Conservation (phyloP, 2,329 filamentous ascomycete species). For the Bipolaris oryzae region DNA sequence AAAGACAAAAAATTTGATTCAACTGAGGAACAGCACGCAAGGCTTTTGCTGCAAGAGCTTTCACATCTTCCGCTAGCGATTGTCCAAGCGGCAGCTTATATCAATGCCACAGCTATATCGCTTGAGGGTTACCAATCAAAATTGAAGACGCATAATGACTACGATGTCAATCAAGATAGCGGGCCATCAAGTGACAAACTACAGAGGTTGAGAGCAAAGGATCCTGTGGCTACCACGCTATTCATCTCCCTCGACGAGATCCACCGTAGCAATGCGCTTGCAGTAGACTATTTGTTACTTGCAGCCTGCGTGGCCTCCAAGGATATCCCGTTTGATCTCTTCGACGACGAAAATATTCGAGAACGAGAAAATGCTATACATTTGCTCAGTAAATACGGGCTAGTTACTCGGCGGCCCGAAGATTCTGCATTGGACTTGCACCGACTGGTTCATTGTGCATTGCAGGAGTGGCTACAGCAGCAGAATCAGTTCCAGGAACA, state of each 20-base stretch:
- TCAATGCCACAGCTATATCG: neutral
- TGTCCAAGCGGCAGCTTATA: neutral
- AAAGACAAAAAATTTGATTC: neutral
- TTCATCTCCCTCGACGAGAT: neutral
- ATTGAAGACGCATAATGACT: neutral
- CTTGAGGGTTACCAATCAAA: neutral
- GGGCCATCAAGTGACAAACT: neutral
- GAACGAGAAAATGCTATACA: neutral
- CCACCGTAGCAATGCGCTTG: neutral
- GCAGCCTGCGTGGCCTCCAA: neutral
- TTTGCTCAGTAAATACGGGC: neutral
- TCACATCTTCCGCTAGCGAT: neutral
- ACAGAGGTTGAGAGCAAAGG: neutral
- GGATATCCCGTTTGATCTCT: neutral
- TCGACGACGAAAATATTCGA: neutral
- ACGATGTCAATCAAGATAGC: neutral
- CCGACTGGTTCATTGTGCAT: neutral
- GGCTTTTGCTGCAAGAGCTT: neutral
- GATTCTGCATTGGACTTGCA: neutral
- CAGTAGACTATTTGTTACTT: neutral
- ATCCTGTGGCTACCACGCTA: neutral
- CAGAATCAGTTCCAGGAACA: neutral
- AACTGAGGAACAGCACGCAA: neutral
- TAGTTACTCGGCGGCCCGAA: neutral
- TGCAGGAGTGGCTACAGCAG: neutral